Evolutionary conservation across 139 green algal genomes (phyloP).

Genomic region (Micromonas pusilla): DNA sequence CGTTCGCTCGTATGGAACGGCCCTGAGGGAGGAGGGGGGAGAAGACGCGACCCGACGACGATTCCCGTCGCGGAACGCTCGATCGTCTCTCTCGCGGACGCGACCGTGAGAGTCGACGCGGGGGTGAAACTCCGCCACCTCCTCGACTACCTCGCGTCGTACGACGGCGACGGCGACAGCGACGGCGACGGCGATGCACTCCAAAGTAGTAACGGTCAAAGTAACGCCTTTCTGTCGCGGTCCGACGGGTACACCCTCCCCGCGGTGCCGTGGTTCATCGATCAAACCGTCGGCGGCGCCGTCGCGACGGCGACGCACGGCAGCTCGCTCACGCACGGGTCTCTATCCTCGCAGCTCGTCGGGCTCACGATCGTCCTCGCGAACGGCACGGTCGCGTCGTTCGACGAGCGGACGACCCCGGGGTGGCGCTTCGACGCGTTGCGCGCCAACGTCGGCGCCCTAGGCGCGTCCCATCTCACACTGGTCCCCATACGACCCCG

Average conservation of each 20-base stretch:
- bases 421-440: conserved; percentile 46
- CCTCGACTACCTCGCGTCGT: conserved; percentile 75
- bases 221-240: too few species aligned
- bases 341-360: conserved; percentile 22
- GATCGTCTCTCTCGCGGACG: conserved; percentile 51
- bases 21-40: too few species aligned
- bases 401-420: conserved; percentile 49
- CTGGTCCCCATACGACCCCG: too few species aligned
- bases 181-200: too few species aligned
- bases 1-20: too few species aligned
- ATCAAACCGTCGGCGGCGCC: conserved; percentile 35
- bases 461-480: too few species aligned
- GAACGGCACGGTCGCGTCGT: conserved; percentile 59
- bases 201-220: too few species aligned
- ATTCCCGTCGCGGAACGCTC: conserved; percentile 28
- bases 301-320: conserved; percentile 32
- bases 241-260: background rate
- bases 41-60: too few species aligned
- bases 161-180: conserved; percentile 37
- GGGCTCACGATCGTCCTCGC: conserved; percentile 49
- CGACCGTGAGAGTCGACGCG: conserved; percentile 60
- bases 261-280: conserved; percentile 38
- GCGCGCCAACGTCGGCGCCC: conserved; percentile 46
- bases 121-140: conserved; percentile 58
- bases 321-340: background rate